Percentiles rank a stretch among this genome's conserved stretches.
These are phyloP conservation scores for Vigna radiata DNA, from an alignment of 306 rosid genomes.

Conservation along the genomic window DNA sequence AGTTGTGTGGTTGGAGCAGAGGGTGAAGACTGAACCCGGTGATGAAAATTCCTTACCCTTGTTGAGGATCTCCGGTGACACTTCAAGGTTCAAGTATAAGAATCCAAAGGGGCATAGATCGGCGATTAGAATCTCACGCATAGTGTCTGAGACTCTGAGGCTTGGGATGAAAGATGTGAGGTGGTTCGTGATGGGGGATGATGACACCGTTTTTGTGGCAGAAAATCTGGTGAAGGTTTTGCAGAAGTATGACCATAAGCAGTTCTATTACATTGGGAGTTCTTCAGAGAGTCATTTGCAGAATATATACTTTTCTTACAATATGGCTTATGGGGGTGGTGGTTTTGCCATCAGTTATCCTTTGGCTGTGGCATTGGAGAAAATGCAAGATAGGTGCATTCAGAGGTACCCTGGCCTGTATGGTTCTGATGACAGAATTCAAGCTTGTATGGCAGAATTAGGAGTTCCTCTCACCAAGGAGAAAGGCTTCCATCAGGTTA, in stretches of 20 bases:
- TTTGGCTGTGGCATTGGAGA: slow-evolving; percentile 64
- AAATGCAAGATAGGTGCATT: slow-evolving; percentile 74
- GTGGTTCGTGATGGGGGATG: slow-evolving; percentile 89
- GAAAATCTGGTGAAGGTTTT: slow-evolving; percentile 69
- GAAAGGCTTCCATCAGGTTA: slow-evolving; percentile 82
- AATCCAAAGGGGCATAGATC: slow-evolving; percentile 61
- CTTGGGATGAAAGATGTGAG: slow-evolving; percentile 59
- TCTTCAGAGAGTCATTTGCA: slow-evolving; percentile 78
- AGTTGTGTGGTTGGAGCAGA: slow-evolving; percentile 65
- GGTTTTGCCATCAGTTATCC: slow-evolving; percentile 78
- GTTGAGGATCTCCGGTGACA: slow-evolving; percentile 58
- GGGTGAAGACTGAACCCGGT: slow-evolving; percentile 34
- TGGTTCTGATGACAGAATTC: slow-evolving; percentile 80
- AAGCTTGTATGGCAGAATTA: slow-evolving; percentile 85
- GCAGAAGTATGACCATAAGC: slow-evolving; percentile 67
- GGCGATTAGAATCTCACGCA: slow-evolving; percentile 71
- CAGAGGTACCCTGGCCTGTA: slow-evolving; percentile 65
- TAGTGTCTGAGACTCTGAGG: slow-evolving; percentile 67
- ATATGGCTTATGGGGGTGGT: slow-evolving; percentile 84
- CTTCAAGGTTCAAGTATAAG: slow-evolving; percentile 60
- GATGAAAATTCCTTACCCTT: slow-evolving; percentile 52
- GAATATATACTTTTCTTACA: slow-evolving; percentile 66
- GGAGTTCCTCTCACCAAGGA: slow-evolving; percentile 84
- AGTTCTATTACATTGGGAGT: slow-evolving; percentile 74
- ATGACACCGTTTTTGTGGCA: slow-evolving; percentile 67